Evolutionary conservation across 148 eudicot genomes (phyloP).

Genomic region (Rhododendron simsii): DNA sequence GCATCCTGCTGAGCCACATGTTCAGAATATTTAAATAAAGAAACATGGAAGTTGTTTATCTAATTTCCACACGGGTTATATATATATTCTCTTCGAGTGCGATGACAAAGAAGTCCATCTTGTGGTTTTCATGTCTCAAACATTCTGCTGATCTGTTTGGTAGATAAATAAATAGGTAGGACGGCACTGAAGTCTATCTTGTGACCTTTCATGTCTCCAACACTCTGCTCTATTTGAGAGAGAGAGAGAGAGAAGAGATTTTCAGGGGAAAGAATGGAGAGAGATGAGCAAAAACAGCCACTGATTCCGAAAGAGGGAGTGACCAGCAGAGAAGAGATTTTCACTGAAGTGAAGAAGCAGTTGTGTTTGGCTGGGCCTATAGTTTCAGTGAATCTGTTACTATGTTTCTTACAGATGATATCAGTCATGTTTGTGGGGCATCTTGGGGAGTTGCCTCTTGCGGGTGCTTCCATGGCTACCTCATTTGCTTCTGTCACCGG

Average conservation of each 20-base stretch:
- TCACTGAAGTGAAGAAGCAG: slow-evolving; percentile 23
- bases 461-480: slow-evolving; percentile 43
- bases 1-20: too few relatives aligned
- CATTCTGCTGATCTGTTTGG: not conserved
- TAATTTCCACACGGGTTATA: not conserved
- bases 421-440: slow-evolving; percentile 46
- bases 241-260: not conserved
- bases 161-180: too few relatives aligned
- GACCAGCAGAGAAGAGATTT: not conserved
- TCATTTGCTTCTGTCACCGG: slow-evolving; percentile 37
- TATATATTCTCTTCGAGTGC: not conserved
- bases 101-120: not conserved
- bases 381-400: slow-evolving; percentile 24
- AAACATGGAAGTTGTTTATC: not conserved
- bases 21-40: too few relatives aligned
- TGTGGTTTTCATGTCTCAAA: not conserved
- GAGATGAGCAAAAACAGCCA: not conserved
- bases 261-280: not conserved
- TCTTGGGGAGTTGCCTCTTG: slow-evolving; percentile 35
- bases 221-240: not conserved
- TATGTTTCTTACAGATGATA: slow-evolving; percentile 20
- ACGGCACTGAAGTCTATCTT: not conserved
- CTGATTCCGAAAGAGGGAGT: not conserved
- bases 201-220: not conserved
- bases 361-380: slow-evolving; percentile 32